Percentiles rank a stretch among this genome's conserved stretches.
Conservation (phyloP, 2,329 filamentous ascomycete species). For the Didymella sp. region DNA sequence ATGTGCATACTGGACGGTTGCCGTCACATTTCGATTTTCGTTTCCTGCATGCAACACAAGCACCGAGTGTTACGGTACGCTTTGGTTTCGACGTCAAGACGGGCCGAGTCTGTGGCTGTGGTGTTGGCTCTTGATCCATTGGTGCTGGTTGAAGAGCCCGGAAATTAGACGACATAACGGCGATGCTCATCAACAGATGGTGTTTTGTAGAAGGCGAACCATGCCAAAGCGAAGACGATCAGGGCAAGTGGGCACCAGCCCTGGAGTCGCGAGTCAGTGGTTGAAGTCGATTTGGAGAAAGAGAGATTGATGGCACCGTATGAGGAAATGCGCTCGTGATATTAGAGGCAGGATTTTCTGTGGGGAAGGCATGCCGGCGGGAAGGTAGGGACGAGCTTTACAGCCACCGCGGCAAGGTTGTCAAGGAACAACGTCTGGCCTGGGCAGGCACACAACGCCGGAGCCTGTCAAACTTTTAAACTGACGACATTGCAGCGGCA, state of each 20-base stretch:
- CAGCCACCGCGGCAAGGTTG: constrained; percentile 15
- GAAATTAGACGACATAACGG: constrained; percentile 41
- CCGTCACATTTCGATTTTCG: constrained; percentile 48
- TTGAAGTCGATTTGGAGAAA: constrained; percentile 7
- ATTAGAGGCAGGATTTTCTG: constrained; percentile 29
- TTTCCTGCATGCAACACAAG: constrained; percentile 45
- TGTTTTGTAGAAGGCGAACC: constrained; percentile 2
- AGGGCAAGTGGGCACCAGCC: constrained; percentile 6
- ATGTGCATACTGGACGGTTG: constrained; percentile 40
- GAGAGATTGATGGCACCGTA: constrained; percentile 14
- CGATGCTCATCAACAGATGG: constrained; percentile 3
- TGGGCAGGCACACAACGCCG: constrained; percentile 5
- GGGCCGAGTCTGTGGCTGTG: constrained; percentile 32
- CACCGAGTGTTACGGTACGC: constrained; percentile 45
- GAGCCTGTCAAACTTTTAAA: constrained; percentile 5
- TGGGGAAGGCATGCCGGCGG: constrained; percentile 32
- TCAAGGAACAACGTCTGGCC: constrained; percentile 2
- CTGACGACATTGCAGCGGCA: constrained; percentile 18
- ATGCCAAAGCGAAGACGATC: constrained; percentile 9
- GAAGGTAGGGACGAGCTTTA: constrained; percentile 16
- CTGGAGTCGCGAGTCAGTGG: constrained; percentile 6
- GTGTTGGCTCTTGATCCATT: constrained; percentile 37
- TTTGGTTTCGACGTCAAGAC: constrained; percentile 41
- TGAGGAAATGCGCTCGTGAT: constrained; percentile 15
- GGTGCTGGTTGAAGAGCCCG: constrained; percentile 44